These are phyloP conservation scores for Barnettozyma vustinii DNA, from an alignment of 805 yeast genomes.

Conservation along the genomic window DNA sequence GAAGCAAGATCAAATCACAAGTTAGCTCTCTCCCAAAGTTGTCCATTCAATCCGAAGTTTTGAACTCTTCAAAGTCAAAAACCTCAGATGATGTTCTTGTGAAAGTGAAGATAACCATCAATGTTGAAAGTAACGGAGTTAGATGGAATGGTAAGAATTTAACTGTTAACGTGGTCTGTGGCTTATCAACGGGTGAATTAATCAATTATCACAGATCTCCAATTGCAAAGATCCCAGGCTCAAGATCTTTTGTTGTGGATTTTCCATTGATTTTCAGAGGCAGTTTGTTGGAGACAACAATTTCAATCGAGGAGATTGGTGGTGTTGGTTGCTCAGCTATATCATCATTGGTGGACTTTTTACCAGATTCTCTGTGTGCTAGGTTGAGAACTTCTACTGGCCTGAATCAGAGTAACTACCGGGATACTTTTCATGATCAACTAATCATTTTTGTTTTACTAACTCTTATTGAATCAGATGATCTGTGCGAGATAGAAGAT, in stretches of 20 bases:
- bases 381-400: neutral
- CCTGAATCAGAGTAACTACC: neutral
- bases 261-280: slow-evolving; percentile 15
- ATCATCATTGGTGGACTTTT: slow-evolving; percentile 5
- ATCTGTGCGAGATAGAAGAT: slow-evolving; percentile 18
- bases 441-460: neutral
- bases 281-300: slow-evolving; percentile 26
- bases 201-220: slow-evolving; percentile 41
- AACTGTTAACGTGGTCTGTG: slow-evolving; percentile 28
- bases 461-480: slow-evolving; percentile 11
- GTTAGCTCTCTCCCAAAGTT: slow-evolving; percentile 34
- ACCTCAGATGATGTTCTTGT: slow-evolving; percentile 19
- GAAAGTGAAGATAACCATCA: slow-evolving; percentile 16
- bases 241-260: slow-evolving; percentile 26
- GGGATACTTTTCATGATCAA: slow-evolving; percentile 2
- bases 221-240: slow-evolving; percentile 21
- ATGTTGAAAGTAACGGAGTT: slow-evolving; percentile 11
- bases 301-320: slow-evolving; percentile 36
- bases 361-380: neutral
- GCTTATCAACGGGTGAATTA: slow-evolving; percentile 30
- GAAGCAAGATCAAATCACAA: slow-evolving; percentile 32
- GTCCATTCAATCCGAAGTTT: slow-evolving; percentile 16
- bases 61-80: slow-evolving; percentile 9
- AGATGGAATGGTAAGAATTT: slow-evolving; percentile 32
- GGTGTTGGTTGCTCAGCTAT: slow-evolving; percentile 20